phyloP scores from a whole-genome alignment of 441 rosid species.

The Pelargonium exstipulatum region DNA sequence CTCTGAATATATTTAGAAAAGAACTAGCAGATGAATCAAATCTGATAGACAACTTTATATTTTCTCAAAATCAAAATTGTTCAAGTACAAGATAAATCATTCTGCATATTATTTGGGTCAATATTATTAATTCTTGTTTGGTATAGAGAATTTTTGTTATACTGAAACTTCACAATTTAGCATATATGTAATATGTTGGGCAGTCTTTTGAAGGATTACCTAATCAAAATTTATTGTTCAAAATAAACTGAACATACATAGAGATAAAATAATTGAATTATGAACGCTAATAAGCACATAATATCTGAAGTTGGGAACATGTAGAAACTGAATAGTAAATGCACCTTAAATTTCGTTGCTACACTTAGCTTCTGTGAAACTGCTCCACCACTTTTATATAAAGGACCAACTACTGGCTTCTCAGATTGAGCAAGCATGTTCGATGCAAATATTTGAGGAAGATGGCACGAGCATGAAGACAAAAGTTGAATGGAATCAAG shows the following conservation, averaged over 20 bases:
- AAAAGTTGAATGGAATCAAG: slow-evolving; percentile 89
- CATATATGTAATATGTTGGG: background rate
- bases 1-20: slow-evolving; percentile 37
- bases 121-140: too few relatives aligned
- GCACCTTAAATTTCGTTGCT: slow-evolving; percentile 89
- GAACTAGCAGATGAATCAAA: slow-evolving; percentile 11
- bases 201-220: background rate
- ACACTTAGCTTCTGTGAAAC: slow-evolving; percentile 94
- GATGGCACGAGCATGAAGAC: slow-evolving; percentile 81
- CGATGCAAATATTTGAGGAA: slow-evolving; percentile 88
- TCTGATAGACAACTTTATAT: background rate
- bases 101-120: background rate
- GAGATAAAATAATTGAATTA: background rate
- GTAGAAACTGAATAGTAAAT: slow-evolving; percentile 11
- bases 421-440: slow-evolving; percentile 77
- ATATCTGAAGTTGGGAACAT: background rate
- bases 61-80: background rate
- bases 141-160: background rate
- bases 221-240: background rate
- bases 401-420: slow-evolving; percentile 75
- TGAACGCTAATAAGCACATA: background rate
- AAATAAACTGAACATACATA: background rate
- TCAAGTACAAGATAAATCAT: background rate
- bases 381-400: slow-evolving; percentile 93
- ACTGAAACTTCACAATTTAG: background rate